Evolutionary conservation across 345 rosid species (phyloP).

Genomic region (Adansonia digitata): DNA sequence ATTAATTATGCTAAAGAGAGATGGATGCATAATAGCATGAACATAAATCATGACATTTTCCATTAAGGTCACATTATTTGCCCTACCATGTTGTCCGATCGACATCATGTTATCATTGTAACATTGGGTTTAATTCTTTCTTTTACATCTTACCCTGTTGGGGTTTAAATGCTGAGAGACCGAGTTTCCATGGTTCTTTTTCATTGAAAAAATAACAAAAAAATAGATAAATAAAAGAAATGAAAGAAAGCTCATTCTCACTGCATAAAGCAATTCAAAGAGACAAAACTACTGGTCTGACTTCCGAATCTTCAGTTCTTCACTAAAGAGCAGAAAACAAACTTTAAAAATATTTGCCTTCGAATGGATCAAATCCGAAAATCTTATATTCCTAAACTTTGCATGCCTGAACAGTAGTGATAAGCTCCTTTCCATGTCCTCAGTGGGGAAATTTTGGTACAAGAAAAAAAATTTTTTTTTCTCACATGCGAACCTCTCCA

Average conservation of each 20-base stretch:
- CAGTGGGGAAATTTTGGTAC: no score
- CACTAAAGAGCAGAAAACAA: slow-evolving; percentile 31
- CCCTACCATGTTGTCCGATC: slow-evolving; percentile 12
- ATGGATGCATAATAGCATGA: slow-evolving; percentile 8
- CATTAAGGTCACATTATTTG: neutral
- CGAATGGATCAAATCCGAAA: slow-evolving; percentile 22
- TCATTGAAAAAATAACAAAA: slow-evolving; percentile 12
- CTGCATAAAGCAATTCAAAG: slow-evolving; percentile 37
- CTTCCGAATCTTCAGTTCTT: slow-evolving; percentile 47
- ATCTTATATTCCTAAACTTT: slow-evolving; percentile 20
- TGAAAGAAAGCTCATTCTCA: slow-evolving; percentile 41
- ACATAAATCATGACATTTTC: neutral
- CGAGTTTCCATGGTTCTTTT: neutral
- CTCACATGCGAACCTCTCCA: slow-evolving; percentile 8
- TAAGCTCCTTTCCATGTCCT: no score
- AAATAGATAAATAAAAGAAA: neutral
- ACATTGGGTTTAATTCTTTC: neutral
- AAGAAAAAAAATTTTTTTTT: no score
- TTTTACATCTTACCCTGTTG: neutral
- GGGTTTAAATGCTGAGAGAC: neutral
- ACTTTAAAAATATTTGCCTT: no score
- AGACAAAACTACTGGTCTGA: slow-evolving; percentile 34
- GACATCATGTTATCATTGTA: slow-evolving; percentile 9
- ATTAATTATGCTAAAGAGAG: neutral
- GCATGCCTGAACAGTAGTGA: slow-evolving; percentile 36